A percentile compares a stretch with the other conserved stretches of the same genome.
These are phyloP conservation scores for Edaphochlamys debaryana DNA, from an alignment of 139 green algal genomes.

Conservation along the genomic window DNA sequence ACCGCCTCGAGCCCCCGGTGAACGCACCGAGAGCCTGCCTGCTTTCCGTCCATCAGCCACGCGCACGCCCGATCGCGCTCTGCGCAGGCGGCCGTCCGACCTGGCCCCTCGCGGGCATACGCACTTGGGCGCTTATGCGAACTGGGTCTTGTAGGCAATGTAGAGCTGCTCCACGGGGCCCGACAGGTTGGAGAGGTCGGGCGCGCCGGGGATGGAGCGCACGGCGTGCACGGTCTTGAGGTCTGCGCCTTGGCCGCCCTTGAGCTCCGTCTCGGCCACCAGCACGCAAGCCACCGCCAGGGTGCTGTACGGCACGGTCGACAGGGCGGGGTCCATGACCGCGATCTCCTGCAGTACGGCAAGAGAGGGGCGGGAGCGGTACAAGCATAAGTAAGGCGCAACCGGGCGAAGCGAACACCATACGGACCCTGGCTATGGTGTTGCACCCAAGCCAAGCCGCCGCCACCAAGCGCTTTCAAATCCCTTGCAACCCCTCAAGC, in stretches of 20 bases:
- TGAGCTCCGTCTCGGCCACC: slow-evolving; percentile 31
- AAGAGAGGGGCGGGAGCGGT: too few species aligned
- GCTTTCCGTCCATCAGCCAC: too few species aligned
- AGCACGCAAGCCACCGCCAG: slow-evolving; percentile 21
- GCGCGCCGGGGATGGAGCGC: not conserved
- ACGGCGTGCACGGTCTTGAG: not conserved
- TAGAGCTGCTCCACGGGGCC: slow-evolving; percentile 15
- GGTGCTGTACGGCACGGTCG: not conserved
- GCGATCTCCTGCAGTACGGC: slow-evolving; percentile 5
- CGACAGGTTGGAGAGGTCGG: slow-evolving; percentile 3
- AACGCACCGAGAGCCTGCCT: too few species aligned
- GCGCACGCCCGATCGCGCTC: too few species aligned
- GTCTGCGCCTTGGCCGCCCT: slow-evolving; percentile 10
- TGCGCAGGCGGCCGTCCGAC: too few species aligned
- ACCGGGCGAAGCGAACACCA: not conserved
- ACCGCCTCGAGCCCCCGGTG: too few species aligned
- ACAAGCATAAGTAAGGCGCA: not conserved
- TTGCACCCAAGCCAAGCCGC: not conserved
- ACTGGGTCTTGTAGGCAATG: slow-evolving; percentile 9
- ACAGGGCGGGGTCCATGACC: not conserved
- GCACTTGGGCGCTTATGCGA: too few species aligned
- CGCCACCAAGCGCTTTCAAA: too few species aligned
- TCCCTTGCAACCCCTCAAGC: too few species aligned
- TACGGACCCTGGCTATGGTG: not conserved
- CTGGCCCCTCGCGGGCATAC: too few species aligned